phyloP scores from a whole-genome alignment of 257 asterid species.

The Fraxinus cuspidata region DNA sequence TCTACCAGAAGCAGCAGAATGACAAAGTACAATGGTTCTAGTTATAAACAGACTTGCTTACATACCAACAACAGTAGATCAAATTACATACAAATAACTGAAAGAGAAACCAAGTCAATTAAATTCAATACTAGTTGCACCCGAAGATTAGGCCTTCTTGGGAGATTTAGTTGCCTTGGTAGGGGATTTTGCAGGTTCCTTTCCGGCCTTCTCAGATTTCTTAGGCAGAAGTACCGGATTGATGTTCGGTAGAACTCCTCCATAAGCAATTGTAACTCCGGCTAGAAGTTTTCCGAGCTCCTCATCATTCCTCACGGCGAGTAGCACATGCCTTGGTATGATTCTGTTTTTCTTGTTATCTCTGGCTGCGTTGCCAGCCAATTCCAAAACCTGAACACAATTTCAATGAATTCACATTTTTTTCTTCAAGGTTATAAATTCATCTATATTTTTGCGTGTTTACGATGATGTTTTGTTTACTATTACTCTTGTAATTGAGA shows the following conservation, averaged over 20 bases:
- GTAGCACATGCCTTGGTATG: constrained; percentile 65
- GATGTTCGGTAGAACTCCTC: constrained; percentile 74
- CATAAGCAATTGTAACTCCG: constrained; percentile 77
- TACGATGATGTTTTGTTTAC: neutral
- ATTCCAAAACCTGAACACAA: constrained; percentile 54
- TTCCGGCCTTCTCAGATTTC: constrained; percentile 46
- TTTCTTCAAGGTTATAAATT: too few species aligned
- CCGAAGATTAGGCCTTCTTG: constrained; percentile 36
- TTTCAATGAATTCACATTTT: neutral
- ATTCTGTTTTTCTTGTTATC: constrained; percentile 81
- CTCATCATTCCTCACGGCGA: constrained; percentile 77
- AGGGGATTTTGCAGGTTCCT: constrained; percentile 51
- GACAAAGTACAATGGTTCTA: constrained; percentile 12
- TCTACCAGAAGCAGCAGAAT: constrained; percentile 6
- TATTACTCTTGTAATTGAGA: neutral
- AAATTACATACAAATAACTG: constrained; percentile 25
- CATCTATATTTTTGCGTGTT: neutral
- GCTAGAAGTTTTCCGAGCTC: constrained; percentile 69
- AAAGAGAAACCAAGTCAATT: neutral
- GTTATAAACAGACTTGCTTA: constrained; percentile 24
- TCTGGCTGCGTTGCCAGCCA: constrained; percentile 83
- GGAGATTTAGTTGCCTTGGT: constrained; percentile 59
- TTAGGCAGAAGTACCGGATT: constrained; percentile 70
- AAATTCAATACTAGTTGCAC: neutral
- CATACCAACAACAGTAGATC: constrained; percentile 14